Evolutionary conservation across 257 asterid genomes (phyloP).

Genomic region (Lantana camara): DNA sequence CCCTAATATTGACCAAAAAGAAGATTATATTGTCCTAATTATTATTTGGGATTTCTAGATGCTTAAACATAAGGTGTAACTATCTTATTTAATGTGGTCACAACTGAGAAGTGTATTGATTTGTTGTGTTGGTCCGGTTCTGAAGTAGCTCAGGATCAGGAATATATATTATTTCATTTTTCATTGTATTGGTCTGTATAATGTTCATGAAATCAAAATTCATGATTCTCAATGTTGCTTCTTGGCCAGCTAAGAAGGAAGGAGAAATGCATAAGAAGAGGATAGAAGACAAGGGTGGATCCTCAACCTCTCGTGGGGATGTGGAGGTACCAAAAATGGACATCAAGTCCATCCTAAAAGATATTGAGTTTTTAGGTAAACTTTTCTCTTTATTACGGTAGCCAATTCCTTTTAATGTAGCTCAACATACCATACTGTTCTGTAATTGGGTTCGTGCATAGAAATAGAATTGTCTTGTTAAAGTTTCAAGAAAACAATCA

Average conservation of each 20-base stretch:
- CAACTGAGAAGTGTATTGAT: not conserved
- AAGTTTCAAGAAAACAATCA: not conserved
- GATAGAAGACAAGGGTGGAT: conserved; percentile 29
- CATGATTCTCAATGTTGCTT: not conserved
- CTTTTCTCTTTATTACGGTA: not conserved
- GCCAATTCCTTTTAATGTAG: not conserved
- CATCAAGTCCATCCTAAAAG: conserved; percentile 39
- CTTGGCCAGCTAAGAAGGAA: conserved; percentile 14
- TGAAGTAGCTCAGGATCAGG: not conserved
- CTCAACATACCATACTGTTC: not conserved
- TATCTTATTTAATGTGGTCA: not conserved
- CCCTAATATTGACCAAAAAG: no score
- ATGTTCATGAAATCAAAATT: not conserved
- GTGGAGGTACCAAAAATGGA: conserved; percentile 16
- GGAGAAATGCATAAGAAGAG: conserved; percentile 31
- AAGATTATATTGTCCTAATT: not conserved
- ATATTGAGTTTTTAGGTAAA: conserved; percentile 59
- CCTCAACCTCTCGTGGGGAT: conserved; percentile 36
- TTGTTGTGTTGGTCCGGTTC: not conserved
- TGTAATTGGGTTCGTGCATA: not conserved
- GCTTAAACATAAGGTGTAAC: not conserved
- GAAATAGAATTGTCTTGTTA: not conserved
- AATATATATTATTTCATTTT: not conserved
- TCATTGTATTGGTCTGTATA: not conserved
- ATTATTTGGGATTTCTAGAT: not conserved